Base-by-base conservation (phyloP, 2,329 filamentous ascomycete species). In the Diaporthe caulivora region DNA sequence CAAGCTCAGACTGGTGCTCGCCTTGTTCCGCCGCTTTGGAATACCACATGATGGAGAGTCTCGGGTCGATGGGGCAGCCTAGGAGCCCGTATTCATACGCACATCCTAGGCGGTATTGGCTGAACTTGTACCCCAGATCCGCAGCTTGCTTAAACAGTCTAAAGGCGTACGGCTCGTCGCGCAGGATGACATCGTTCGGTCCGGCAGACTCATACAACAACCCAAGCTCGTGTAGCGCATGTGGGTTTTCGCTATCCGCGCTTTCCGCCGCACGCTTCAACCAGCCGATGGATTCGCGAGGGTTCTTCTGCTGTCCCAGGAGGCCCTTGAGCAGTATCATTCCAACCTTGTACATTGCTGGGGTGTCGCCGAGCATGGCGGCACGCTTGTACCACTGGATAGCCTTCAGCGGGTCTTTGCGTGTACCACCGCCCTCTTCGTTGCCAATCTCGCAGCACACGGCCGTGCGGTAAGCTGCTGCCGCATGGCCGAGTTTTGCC, bases 311-410 rank as follows among this genome's bases (percentile, higher is more conserved):
- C 81, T 98, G 95, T 5, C 95, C 95, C n/a, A 99, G 89, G 37
- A 98, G 87, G 15, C 96, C 97, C 83, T 98, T 98, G 71, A 98
- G 89, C 75, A 94, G 86, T 77, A 99, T 97, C 92, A 98, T 97
- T 73, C 97, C 97, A 83, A 98, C 92, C 84, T 99, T 99, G 86
- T 98, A 99, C 95, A 98, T 97, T 40, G 95, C 97, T 0, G 96
- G 94, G 1, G 93, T 93, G 80, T 99, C 96, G 3, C 97, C 96
- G 3, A 98, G 87, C 17, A 93, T 93, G 15, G 97, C 96, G 9
- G 97, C 95, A 55, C 95, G 93, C 81, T 96, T 95, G 83, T 99
- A 99, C 97, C 97, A 99, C 82, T 98, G 96, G 26, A 98, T 95
- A 1, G 97, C 96, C 84, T 98, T 98, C 77, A 96, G 84, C 0